These are phyloP conservation scores for Colletotrichum sp. DNA, from an alignment of 2,329 filamentous ascomycete species.

Conservation along the genomic window DNA sequence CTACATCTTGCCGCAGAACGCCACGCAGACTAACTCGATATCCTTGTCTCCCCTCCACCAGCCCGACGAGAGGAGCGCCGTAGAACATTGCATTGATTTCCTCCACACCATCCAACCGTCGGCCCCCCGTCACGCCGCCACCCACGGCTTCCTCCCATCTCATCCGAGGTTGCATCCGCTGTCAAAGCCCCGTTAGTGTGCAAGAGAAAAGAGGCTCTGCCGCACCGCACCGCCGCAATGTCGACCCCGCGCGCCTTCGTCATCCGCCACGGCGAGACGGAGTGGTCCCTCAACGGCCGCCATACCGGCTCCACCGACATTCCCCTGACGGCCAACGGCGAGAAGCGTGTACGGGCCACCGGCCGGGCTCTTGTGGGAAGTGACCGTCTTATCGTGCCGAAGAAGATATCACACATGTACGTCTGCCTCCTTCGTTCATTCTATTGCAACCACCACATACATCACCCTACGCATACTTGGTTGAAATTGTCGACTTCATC, in stretches of 20 bases:
- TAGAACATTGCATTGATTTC: conserved; percentile 5
- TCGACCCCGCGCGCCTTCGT: conserved; percentile 77
- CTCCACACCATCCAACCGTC: not conserved
- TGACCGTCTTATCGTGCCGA: conserved; percentile 84
- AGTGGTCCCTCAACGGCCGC: conserved; percentile 87
- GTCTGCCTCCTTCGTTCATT: conserved; percentile 28
- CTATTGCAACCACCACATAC: not conserved
- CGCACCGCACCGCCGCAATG: not conserved
- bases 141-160: not conserved
- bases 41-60: not conserved
- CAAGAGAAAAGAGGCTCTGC: not conserved
- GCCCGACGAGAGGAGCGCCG: not conserved
- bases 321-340: conserved; percentile 80
- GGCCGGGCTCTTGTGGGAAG: conserved; percentile 83
- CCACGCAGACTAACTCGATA: not conserved
- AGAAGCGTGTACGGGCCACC: conserved; percentile 77
- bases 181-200: not conserved
- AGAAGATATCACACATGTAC: conserved; percentile 82
- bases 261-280: conserved; percentile 90
- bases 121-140: not conserved
- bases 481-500: not conserved
- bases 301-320: conserved; percentile 91
- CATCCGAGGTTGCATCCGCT: not conserved
- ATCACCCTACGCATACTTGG: not conserved
- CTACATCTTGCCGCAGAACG: not conserved